Evolutionary conservation across 495 filamentous ascomycete species (phyloP), one percentile per base, ranked within the genome.

Genomic region (Podospora conica): DNA sequence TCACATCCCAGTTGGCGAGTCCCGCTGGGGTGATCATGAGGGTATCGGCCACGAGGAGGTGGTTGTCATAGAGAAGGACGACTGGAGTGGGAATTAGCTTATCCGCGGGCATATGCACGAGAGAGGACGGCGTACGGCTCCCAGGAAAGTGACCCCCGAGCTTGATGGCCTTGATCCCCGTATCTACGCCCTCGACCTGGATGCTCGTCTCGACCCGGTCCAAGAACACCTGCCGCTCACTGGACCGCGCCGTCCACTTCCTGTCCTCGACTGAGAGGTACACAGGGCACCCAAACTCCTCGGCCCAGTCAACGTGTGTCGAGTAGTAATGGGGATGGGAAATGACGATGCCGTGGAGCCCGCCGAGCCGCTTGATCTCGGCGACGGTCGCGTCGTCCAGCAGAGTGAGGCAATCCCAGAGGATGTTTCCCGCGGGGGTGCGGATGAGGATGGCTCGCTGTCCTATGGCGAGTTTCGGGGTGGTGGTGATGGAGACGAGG

Each of bases 261-360:
- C 78, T 72, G 71, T 93, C 90, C 60, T 90, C 88, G 0, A 65
- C 71, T 0, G 86, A 77, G 0, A 90, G 63, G 61, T 86, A 91
- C 0, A 93, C 83, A 0, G 83, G 83, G 68, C 89, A 91, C 1
- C 77, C 64, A 61, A 94, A 91, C 1, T 73, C 71, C 29, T 76
- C 70, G 0, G 87, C 86, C 90, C 90, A 94, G 53, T 86, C 82
- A 0, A 86, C 67, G 67, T 90, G 85, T 10, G 90, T 87, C 18
- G 84, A 84, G 75, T 90, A 93, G 73, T 87, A 94, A 72, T 94
- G 90, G 33, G 90, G 90, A 73, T 94, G 90, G 0, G 84, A 87
- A 68, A 94, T 92, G 55, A 92, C 85, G 48, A 92, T 92, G 0
- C 85, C 89, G n/a, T 80, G 76, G 3, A 93, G 69, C 0, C 88